phyloP scores from a whole-genome alignment of 352 stramenopile genomes.

The Globisporangium echinulatum region DNA sequence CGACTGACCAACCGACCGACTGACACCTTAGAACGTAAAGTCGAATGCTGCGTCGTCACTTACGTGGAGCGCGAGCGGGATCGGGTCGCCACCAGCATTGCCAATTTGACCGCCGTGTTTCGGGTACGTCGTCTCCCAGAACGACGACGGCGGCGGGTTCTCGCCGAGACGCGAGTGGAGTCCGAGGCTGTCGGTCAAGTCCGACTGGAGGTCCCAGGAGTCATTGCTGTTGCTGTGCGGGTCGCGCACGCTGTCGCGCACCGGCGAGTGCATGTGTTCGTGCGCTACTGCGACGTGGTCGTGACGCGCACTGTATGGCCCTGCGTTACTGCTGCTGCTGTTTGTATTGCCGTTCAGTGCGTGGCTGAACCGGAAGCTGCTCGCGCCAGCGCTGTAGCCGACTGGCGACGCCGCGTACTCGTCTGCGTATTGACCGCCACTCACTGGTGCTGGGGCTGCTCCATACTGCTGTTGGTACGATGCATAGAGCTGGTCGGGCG shows the following conservation, averaged over 20 bases:
- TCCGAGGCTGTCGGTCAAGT: constrained; percentile 15
- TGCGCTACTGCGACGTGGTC: neutral
- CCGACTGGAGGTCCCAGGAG: constrained; percentile 22
- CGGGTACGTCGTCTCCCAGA: constrained; percentile 34
- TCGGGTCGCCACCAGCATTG: constrained; percentile 19
- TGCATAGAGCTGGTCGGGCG: constrained; percentile 7
- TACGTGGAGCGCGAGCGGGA: constrained; percentile 19
- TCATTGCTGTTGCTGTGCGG: constrained; percentile 9
- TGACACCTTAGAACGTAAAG: constrained; percentile 1
- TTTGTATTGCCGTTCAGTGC: neutral
- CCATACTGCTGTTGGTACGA: constrained; percentile 12
- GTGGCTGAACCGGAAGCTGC: constrained; percentile 11
- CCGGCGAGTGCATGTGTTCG: constrained; percentile 7
- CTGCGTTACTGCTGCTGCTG: constrained; percentile 3
- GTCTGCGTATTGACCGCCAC: constrained; percentile 4
- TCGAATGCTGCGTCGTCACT: constrained; percentile 6
- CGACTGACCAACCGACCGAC: no score
- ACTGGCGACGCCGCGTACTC: constrained; percentile 7
- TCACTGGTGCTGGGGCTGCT: constrained; percentile 1
- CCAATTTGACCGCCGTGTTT: constrained; percentile 17
- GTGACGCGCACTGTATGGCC: neutral
- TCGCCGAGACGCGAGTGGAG: constrained; percentile 22
- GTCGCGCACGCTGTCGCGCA: constrained; percentile 16
- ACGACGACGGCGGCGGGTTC: constrained; percentile 31
- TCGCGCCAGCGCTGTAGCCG: neutral